Evolutionary conservation across 129 eudicot genomes (phyloP), one percentile per base, ranked within the genome.

Genomic region (Tagetes erecta): DNA sequence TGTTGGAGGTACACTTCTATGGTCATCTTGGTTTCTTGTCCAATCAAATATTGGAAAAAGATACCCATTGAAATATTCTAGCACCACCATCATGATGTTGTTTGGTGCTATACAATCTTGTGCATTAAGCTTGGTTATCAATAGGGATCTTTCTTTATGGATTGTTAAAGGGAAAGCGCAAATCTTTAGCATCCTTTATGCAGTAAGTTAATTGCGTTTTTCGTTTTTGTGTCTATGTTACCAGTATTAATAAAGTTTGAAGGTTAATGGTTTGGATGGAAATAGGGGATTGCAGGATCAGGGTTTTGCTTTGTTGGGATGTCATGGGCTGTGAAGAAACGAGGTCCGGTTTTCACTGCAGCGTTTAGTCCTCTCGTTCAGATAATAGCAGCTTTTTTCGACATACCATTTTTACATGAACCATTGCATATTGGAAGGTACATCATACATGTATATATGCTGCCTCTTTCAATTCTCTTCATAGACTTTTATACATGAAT

Each of bases 251-350:
- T 20, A 20, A 20, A 20, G 27, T 20, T 20, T 20, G 27, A 20
- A 20, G 27, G 0, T 57, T 51, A 35, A 20, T 56, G n/a, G 12
- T 50, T 35, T 14, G 30, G 8, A 60, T 77, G 75, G 4, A 68
- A 63, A 59, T 81, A 90, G 96, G 96, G 96, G 64, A 81, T 90
- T 49, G 63, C 87, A 6, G 90, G 88, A 38, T 87, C 96, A 1
- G 96, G 96, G 13, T 40, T 90, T 34, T 85, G 93, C 85, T 85
- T 72, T 47, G 96, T 87, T 79, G 93, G 76, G 51, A 85, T 90
- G 86, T 67, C 91, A 8, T 90, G 96, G 96, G 85, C 88, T 70
- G 96, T 90, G n/a, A 86, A 90, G 82, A 86, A 90, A 73, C 77
- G 86, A 59, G 96, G 96, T 31, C 90, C 96, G 1, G 91, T 90